phyloP scores from a whole-genome alignment of 116 monocot species.

The Phalaenopsis hybrid region DNA sequence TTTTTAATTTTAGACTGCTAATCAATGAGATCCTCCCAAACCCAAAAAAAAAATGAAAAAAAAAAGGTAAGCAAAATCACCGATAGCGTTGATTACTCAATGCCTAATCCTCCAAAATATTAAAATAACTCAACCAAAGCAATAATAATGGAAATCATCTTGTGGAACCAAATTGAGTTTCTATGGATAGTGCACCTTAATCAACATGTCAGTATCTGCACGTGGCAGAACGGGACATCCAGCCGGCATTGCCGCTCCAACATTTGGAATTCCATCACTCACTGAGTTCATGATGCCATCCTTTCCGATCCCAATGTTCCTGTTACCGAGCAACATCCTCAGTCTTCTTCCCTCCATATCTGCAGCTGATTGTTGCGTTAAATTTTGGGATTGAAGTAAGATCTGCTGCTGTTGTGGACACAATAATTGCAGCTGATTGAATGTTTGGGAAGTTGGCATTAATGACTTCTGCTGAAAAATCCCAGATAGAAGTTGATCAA shows the following conservation, averaged over 20 bases:
- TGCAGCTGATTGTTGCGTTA: constrained; percentile 42
- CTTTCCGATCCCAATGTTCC: constrained; percentile 57
- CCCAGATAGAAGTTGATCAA: constrained; percentile 85
- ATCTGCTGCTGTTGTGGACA: constrained; percentile 70
- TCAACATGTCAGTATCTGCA: constrained; percentile 65
- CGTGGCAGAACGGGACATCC: constrained; percentile 45
- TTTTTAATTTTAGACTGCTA: too few species aligned
- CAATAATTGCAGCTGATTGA: constrained; percentile 67
- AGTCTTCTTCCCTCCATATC: constrained; percentile 75
- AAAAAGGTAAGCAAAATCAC: too few species aligned
- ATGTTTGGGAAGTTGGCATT: constrained; percentile 78
- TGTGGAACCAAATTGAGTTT: too few species aligned
- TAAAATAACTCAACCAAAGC: too few species aligned
- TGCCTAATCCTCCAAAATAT: too few species aligned
- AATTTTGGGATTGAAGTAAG: constrained; percentile 76
- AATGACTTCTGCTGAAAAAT: constrained; percentile 80
- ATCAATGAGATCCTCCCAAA: too few species aligned
- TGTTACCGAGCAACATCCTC: constrained; percentile 58
- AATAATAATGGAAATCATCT: too few species aligned
- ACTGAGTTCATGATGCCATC: constrained; percentile 49
- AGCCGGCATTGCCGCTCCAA: constrained; percentile 63
- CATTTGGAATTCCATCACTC: constrained; percentile 60
- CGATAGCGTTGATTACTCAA: too few species aligned
- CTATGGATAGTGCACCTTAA: constrained; percentile 45
- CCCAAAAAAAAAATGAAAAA: too few species aligned